Evolutionary conservation across 352 stramenopile species (phyloP).

Genomic region (Pelagophyceae sp.): DNA sequence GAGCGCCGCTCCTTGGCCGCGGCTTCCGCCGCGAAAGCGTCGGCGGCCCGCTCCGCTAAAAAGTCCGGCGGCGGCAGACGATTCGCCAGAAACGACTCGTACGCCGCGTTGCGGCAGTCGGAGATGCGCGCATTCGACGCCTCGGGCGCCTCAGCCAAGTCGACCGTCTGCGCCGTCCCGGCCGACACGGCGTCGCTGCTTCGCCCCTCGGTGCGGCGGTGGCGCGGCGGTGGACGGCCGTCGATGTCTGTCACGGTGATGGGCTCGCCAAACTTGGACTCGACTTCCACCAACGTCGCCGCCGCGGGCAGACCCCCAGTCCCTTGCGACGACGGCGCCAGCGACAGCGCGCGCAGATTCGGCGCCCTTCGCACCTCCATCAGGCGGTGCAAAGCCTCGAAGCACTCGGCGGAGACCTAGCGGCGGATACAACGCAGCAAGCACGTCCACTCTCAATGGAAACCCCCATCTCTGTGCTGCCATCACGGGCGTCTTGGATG

Average conservation of each 20-base stretch:
- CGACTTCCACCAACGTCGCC: slow-evolving; percentile 64
- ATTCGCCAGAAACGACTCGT: slow-evolving; percentile 45
- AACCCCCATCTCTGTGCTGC: no score
- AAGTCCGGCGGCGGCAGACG: no score
- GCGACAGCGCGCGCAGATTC: slow-evolving; percentile 34
- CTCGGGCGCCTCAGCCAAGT: not conserved
- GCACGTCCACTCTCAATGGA: no score
- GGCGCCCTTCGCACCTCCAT: slow-evolving; percentile 52
- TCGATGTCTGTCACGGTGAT: slow-evolving; percentile 75
- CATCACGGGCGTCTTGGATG: no score
- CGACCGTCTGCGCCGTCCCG: slow-evolving; percentile 9
- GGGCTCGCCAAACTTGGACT: slow-evolving; percentile 79
- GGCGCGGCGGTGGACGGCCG: slow-evolving; percentile 33
- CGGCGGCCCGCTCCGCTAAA: no score
- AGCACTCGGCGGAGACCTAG: slow-evolving; percentile 67
- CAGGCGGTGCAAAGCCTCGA: slow-evolving; percentile 58
- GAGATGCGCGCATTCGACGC: slow-evolving; percentile 37
- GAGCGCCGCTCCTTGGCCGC: slow-evolving; percentile 35
- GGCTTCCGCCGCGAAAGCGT: no score
- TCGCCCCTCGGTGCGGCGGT: slow-evolving; percentile 16
- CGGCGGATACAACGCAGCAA: no score
- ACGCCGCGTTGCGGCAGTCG: slow-evolving; percentile 57
- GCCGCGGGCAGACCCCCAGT: slow-evolving; percentile 63
- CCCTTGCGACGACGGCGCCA: slow-evolving; percentile 41
- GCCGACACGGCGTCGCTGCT: slow-evolving; percentile 20